Conservation (phyloP, 352 stramenopile genomes). For the Phytophthora pinifolia region DNA sequence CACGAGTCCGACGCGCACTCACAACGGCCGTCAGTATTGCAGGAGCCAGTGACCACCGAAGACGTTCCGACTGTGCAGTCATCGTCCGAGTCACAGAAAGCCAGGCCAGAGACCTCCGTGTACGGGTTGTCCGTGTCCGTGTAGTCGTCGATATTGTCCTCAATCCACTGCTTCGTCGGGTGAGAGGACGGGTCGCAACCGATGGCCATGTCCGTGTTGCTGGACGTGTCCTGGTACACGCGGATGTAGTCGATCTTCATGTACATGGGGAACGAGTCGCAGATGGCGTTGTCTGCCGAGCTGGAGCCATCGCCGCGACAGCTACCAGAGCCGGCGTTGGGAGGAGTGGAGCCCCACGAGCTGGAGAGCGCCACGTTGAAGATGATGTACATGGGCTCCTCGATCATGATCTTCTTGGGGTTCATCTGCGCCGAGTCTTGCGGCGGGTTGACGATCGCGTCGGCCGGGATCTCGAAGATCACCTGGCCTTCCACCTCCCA, state of each 20-base stretch:
- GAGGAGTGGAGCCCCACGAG: constrained; percentile 72
- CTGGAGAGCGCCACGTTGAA: constrained; percentile 93
- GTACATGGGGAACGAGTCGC: constrained; percentile 63
- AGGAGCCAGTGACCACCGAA: constrained; percentile 31
- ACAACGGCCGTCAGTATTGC: constrained; percentile 31
- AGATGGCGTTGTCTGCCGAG: constrained; percentile 40
- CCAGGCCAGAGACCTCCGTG: constrained; percentile 46
- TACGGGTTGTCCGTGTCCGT: constrained; percentile 47
- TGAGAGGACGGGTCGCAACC: constrained; percentile 55
- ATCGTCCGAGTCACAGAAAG: constrained; percentile 45
- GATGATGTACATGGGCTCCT: constrained; percentile 94
- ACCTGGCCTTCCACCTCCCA: constrained; percentile 81
- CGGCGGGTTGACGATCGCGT: constrained; percentile 46
- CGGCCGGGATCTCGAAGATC: constrained; percentile 84
- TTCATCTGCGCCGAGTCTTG: constrained; percentile 52
- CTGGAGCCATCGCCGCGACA: constrained; percentile 47
- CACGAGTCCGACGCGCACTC: constrained; percentile 33
- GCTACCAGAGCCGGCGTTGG: constrained; percentile 40
- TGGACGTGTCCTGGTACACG: constrained; percentile 48
- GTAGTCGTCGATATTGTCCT: constrained; percentile 71
- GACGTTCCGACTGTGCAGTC: constrained; percentile 45
- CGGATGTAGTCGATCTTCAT: constrained; percentile 82
- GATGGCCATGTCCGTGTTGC: constrained; percentile 39
- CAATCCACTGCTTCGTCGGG: constrained; percentile 65
- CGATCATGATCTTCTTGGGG: constrained; percentile 90